Conservation (phyloP, 345 rosid genomes). For the Murraya koenigii region DNA sequence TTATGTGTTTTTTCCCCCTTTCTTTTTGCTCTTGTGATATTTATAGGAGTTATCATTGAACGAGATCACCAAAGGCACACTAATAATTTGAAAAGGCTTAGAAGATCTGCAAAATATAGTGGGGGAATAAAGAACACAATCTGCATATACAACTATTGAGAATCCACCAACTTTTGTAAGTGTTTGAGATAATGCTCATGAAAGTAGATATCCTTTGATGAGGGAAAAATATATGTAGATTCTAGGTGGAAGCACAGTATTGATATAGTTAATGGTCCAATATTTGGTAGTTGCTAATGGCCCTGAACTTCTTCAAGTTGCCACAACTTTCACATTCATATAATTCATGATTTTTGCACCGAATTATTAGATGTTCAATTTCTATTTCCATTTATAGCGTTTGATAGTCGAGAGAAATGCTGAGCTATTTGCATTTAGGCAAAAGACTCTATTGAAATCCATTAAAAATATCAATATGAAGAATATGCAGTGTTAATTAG, state of each 20-base stretch:
- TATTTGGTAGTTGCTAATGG: constrained; percentile 25
- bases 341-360: not conserved
- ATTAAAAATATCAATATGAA: not conserved
- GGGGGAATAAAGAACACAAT: constrained; percentile 22
- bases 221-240: not conserved
- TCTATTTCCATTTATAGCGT: not conserved
- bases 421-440: not conserved
- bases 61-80: constrained; percentile 10
- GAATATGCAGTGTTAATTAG: not conserved
- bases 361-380: not conserved
- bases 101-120: constrained; percentile 15
- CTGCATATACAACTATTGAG: constrained; percentile 6
- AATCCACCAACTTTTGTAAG: constrained; percentile 20
- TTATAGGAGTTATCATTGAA: constrained; percentile 15
- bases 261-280: constrained; percentile 19
- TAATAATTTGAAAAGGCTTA: constrained; percentile 13
- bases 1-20: not conserved
- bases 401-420: not conserved
- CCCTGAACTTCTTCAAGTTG: constrained; percentile 10
- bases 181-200: constrained; percentile 26
- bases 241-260: constrained; percentile 11
- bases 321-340: constrained; percentile 11
- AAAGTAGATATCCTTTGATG: constrained; percentile 10
- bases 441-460: not conserved
- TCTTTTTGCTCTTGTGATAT: not conserved